Base-by-base conservation (phyloP, 768 basidiomycete species). In the Rhodocollybia butyracea region DNA sequence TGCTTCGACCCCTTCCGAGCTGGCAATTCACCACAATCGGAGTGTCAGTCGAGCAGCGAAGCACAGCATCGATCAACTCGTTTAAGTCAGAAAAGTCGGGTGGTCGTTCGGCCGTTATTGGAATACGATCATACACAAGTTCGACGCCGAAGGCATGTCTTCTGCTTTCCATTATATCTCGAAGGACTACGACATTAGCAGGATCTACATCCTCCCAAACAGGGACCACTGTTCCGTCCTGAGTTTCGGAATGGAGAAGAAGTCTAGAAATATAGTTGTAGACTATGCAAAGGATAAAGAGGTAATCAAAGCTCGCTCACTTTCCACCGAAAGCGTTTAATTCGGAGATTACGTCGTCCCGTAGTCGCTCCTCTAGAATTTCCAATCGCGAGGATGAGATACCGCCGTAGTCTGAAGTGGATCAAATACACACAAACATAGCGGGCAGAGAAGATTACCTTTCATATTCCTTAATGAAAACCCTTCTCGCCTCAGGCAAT, bases 11-110 rank as follows among this genome's bases (percentile, higher is more conserved):
- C 29, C 93, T 79, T 3, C 94, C 96, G 13, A 99, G 82, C 65
- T 99, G 97, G 63, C 95, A 97, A 64, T 98, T 99, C 32, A 99
- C 81, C 17, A 99, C 86, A 55, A 98, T 89, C 1, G 89, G 89
- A 0, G 89, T 88, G 36, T 82, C 79, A 21, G 80, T 76, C 6
- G 86, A 80, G 5, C 84, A 83, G 10, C 86, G 77, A 36, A 93
- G 75, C 27, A 90, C 86, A 1, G 94, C 78, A 19, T 90, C 85
- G 57, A 94, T 86, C 24, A 96, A 76, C 58, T 91, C 87, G 58
- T 76, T 84, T 46, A 91, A 73, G 62, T 91, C 89, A 22, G 82
- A 70, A 66, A 84, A 86, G 65, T 92, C 89, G 0, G 88, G 86
- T 10, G 88, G 76, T 34, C 81, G 85, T 68, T 98, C 95, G 0